Evolutionary conservation across 371 early-diverging fungal genomes (phyloP).

Genomic region (Rhizopus delemar): DNA sequence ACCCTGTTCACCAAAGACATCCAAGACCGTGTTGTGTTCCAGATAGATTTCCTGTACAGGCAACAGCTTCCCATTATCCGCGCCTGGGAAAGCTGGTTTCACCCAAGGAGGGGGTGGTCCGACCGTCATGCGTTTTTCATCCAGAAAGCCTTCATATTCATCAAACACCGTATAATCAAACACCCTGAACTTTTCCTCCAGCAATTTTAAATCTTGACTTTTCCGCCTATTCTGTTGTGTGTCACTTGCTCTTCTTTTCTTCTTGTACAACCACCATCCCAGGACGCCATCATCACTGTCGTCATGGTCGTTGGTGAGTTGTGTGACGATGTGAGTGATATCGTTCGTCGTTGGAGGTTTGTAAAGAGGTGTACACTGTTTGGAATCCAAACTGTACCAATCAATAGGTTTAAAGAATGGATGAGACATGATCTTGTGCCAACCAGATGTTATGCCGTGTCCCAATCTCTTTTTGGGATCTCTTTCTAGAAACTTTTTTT

Average conservation of each 20-base stretch:
- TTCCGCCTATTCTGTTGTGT: conserved; percentile 5
- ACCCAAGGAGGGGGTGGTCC: conserved; percentile 66
- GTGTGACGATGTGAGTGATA: not conserved
- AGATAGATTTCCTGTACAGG: conserved; percentile 21
- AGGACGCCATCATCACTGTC: conserved; percentile 7
- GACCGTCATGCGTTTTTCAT: conserved; percentile 53
- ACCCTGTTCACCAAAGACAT: no score
- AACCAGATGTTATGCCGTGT: conserved; percentile 33
- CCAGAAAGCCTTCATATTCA: conserved; percentile 53
- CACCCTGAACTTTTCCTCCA: conserved; percentile 50
- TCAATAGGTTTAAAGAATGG: conserved; percentile 40
- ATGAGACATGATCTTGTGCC: conserved; percentile 36
- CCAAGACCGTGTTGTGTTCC: not conserved
- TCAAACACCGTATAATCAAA: conserved; percentile 64
- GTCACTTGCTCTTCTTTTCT: conserved; percentile 1
- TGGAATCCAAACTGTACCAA: conserved; percentile 41
- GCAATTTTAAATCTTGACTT: conserved; percentile 14
- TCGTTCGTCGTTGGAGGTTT: conserved; percentile 15
- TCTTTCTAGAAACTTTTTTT: conserved; percentile 27
- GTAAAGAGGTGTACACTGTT: conserved; percentile 51
- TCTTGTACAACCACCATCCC: conserved; percentile 18
- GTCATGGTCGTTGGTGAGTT: conserved; percentile 5
- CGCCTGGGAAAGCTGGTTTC: conserved; percentile 45
- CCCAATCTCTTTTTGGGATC: conserved; percentile 49
- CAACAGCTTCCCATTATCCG: conserved; percentile 24